Base-by-base conservation (phyloP, 495 filamentous ascomycete genomes). In the Penicillium paradoxum region DNA sequence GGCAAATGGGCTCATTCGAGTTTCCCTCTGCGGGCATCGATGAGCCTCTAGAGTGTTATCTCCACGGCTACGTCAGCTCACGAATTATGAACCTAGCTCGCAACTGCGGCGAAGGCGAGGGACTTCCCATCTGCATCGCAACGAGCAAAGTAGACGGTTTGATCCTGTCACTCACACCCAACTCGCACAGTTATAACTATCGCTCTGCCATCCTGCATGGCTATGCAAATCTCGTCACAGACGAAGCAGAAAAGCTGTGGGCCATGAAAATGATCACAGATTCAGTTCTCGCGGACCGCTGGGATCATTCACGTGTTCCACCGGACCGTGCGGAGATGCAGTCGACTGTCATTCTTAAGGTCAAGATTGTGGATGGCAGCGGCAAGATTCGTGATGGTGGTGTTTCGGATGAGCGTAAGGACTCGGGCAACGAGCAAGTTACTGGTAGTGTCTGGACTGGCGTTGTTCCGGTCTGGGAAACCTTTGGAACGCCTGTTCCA, bases 161-260 rank as follows among this genome's bases (percentile, higher is more conserved):
- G 10, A 81, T 92, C 30, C 77, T 95, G 14, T 78, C 87, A 7
- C 78, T 92, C 65, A 86, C 89, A 0, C 89, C 91, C 22, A 85
- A 86, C 70, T 74, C 77, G 18, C 89, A 95, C 73, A 88, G 79
- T 65, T 91, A 88, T 75, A 96, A 96, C 73, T 96, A 93, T 73
- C 89, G 90, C 60, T 89, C 85, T 37, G 90, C 87, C 6, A 70
- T 88, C 14, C 75, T 95, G 22, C 88, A 91, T 62, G 91, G 91
- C 5, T 80, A 83, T 62, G 91, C 88, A 11, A 69, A 59, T 1
- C 61, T 87, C 9, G 89, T 96, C 18, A 79, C 76, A 14, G 80
- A 84, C 48, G 63, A 68, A 2, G 80, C 75, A 6, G 91, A 96
- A 66, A 91, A 92, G 64, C 66, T 88, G 6, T 96, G 80, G 73